phyloP scores from a whole-genome alignment of 164 flowering plant species.

The Euptelea pleiosperma region DNA sequence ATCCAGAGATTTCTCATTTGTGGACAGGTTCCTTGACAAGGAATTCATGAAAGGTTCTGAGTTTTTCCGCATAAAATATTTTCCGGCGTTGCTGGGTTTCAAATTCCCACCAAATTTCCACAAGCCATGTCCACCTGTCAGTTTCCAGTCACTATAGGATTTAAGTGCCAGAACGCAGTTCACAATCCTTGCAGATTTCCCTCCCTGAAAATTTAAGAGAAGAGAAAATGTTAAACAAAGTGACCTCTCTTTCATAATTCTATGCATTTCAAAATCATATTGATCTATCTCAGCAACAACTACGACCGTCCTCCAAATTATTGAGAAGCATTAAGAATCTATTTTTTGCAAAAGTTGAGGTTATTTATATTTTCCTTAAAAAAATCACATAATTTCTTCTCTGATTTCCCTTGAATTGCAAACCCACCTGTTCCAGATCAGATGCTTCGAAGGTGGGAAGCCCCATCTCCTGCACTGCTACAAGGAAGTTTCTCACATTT shows the following conservation, averaged over 20 bases:
- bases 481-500: constrained; percentile 91
- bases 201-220: constrained; percentile 55
- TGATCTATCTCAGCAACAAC: too few relatives aligned
- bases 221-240: constrained; percentile 2
- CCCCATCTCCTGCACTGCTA: constrained; percentile 76
- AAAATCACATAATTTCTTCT: too few relatives aligned
- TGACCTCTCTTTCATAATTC: neutral
- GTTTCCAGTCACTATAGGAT: constrained; percentile 87
- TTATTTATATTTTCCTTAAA: too few relatives aligned
- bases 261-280: too few relatives aligned
- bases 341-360: too few relatives aligned
- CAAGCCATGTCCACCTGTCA: constrained; percentile 62
- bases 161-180: constrained; percentile 83
- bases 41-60: constrained; percentile 78
- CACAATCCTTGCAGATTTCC: constrained; percentile 78
- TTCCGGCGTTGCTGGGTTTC: constrained; percentile 50
- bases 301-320: too few relatives aligned
- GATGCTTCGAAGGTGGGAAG: constrained; percentile 96
- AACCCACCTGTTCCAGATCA: constrained; percentile 89
- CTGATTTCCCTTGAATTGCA: neutral
- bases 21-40: constrained; percentile 54
- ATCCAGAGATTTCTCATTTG: constrained; percentile 43
- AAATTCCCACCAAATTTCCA: constrained; percentile 84
- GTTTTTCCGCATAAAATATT: constrained; percentile 65
- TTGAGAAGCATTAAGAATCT: too few relatives aligned